Percentiles rank a stretch among this genome's conserved stretches.
Conservation (phyloP, 2,329 filamentous ascomycete species). For the Xylariales sp. region DNA sequence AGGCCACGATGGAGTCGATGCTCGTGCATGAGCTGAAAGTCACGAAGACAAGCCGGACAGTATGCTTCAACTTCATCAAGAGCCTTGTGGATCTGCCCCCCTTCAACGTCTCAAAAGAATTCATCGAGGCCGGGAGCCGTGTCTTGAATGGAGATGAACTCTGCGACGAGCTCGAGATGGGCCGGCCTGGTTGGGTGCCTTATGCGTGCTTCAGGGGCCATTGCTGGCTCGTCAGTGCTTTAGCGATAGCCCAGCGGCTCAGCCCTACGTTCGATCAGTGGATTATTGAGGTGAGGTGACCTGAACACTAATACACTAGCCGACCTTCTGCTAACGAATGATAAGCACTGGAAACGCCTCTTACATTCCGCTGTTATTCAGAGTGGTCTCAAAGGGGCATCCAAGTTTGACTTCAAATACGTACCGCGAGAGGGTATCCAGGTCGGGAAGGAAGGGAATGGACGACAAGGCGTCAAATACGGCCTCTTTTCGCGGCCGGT, state of each 20-base stretch:
- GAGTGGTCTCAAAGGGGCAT: slow-evolving; percentile 47
- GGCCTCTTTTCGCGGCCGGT: slow-evolving; percentile 42
- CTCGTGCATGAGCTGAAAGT: slow-evolving; percentile 51
- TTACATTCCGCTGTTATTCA: slow-evolving; percentile 49
- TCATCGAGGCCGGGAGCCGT: slow-evolving; percentile 54
- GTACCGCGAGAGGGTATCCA: slow-evolving; percentile 42
- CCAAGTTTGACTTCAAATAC: slow-evolving; percentile 52
- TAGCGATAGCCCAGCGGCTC: slow-evolving; percentile 46
- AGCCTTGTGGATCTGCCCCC: slow-evolving; percentile 53
- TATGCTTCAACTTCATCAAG: slow-evolving; percentile 55
- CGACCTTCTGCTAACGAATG: background rate
- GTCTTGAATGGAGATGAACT: slow-evolving; percentile 54
- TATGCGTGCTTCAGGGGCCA: slow-evolving; percentile 50
- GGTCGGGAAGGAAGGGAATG: slow-evolving; percentile 43
- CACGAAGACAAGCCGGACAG: slow-evolving; percentile 50
- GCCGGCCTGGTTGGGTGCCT: slow-evolving; percentile 45
- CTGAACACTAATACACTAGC: background rate
- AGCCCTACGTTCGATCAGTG: slow-evolving; percentile 45
- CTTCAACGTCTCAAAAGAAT: slow-evolving; percentile 50
- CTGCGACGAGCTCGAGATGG: slow-evolving; percentile 52
- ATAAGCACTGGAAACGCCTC: slow-evolving; percentile 33
- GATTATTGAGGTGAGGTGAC: slow-evolving; percentile 41
- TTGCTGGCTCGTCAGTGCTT: slow-evolving; percentile 48
- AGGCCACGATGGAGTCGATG: slow-evolving; percentile 51
- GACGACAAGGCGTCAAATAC: slow-evolving; percentile 22